Base-by-base conservation (phyloP, 495 filamentous ascomycete genomes). In the Aspergillus leporis region DNA sequence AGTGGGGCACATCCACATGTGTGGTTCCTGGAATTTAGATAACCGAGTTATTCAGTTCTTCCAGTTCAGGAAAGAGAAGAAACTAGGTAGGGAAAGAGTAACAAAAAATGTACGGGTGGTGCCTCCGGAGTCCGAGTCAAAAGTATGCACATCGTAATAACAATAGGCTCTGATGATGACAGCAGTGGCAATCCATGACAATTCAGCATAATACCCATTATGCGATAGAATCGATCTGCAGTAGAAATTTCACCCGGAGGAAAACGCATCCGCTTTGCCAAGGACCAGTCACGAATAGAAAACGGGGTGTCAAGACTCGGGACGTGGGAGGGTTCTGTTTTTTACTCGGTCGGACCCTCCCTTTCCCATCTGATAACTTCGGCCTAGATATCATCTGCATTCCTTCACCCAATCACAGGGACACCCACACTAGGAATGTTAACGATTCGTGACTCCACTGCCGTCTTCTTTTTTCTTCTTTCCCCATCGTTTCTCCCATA, bases 331-430 rank as follows among this genome's bases (percentile, higher is more conserved):
- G 36, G 34, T 36, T 36, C 10, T 12, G 4, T 12, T 36, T 36
- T 36, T 36, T 58, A 23, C 36, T 28, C 18, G 49, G 34, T 34
- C 38, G 55, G 55, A 51, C 14, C n/a, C 23, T 45, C 18, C n/a
- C 34, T 12, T 25, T 38, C 19, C 25, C 51, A 60, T 60, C 58
- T 60, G 58, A 60, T 60, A 60, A 60, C 51, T 55, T 50, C 36
- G 18, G 25, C 25, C 25, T 28, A 18, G 30, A 30, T 30, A 60
- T 60, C 58, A 48, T 45, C 51, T 40, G 28, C 31, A 19, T 28
- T 8, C 10, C n/a, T 47, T 36, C 18, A 14, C 10, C 25, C 40
- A 45, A 45, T 45, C 41, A 45, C 18, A 19, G 4, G 3, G 3
- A 3, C 8, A 4, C 9, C 34, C 34, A 12, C 4, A 36, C 34